Evolutionary conservation across 257 asterid species (phyloP).

Genomic region (Solanum bulbocastanum): DNA sequence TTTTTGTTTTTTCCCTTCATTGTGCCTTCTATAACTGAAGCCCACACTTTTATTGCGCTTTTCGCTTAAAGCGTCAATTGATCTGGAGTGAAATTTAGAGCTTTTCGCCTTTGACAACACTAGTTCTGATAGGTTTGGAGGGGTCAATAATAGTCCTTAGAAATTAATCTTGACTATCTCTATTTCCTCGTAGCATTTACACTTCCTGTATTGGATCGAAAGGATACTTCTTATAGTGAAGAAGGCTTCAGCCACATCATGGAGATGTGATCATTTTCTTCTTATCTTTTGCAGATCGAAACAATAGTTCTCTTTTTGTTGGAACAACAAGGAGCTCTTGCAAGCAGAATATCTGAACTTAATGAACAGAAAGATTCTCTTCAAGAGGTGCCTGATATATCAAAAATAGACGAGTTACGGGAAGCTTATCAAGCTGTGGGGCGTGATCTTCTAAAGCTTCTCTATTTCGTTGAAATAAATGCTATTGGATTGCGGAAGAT

Average conservation of each 20-base stretch:
- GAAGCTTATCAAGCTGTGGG: constrained; percentile 82
- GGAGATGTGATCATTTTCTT: background rate
- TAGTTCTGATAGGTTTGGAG: background rate
- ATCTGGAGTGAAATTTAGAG: background rate
- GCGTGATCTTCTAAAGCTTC: constrained; percentile 78
- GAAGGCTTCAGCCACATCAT: background rate
- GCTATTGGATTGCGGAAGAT: constrained; percentile 89
- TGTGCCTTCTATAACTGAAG: background rate
- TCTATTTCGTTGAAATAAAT: constrained; percentile 76
- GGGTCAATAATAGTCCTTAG: background rate
- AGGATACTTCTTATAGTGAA: background rate
- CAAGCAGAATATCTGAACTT: constrained; percentile 61
- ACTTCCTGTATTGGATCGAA: background rate
- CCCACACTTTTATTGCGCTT: background rate
- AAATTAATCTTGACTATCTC: background rate
- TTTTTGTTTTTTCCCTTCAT: background rate
- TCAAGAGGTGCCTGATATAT: constrained; percentile 69
- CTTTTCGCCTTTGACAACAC: background rate
- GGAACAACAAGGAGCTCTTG: constrained; percentile 85
- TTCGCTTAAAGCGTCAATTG: background rate
- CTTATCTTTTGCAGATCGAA: constrained; percentile 56
- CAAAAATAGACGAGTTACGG: constrained; percentile 64
- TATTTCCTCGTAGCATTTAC: background rate
- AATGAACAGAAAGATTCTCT: constrained; percentile 53
- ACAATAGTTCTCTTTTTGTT: constrained; percentile 79